phyloP scores from a whole-genome alignment of 2,329 filamentous ascomycete genomes.

The Orbilia oligospora region DNA sequence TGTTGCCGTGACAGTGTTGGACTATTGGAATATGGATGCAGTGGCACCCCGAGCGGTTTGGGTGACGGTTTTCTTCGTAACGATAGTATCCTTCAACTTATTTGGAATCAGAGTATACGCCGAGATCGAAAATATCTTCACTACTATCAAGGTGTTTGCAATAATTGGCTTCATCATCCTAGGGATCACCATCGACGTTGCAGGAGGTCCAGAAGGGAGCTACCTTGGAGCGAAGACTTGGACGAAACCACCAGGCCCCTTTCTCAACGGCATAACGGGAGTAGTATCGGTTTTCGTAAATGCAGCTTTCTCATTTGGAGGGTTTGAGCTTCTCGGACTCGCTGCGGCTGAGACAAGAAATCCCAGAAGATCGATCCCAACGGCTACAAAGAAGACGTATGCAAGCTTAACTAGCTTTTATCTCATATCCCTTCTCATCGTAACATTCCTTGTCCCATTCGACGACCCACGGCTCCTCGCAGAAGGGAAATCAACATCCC shows the following conservation, averaged over 20 bases:
- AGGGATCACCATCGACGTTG: slow-evolving; percentile 66
- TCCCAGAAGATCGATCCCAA: slow-evolving; percentile 70
- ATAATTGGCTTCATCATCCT: slow-evolving; percentile 74
- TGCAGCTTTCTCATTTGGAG: slow-evolving; percentile 73
- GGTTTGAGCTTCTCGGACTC: slow-evolving; percentile 72
- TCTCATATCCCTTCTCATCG: slow-evolving; percentile 68
- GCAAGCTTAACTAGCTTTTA: slow-evolving; percentile 71
- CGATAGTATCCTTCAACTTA: slow-evolving; percentile 71
- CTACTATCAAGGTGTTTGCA: slow-evolving; percentile 73
- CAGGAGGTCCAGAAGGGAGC: slow-evolving; percentile 67
- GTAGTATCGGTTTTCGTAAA: slow-evolving; percentile 73
- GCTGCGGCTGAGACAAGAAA: slow-evolving; percentile 71
- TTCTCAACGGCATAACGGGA: slow-evolving; percentile 69
- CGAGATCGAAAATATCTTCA: slow-evolving; percentile 74
- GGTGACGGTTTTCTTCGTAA: slow-evolving; percentile 73
- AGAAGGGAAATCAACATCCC: slow-evolving; percentile 66
- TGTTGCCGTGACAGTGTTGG: slow-evolving; percentile 72
- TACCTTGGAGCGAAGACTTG: slow-evolving; percentile 66
- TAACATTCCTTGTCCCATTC: slow-evolving; percentile 69
- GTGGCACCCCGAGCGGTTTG: slow-evolving; percentile 69
- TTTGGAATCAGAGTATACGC: slow-evolving; percentile 74
- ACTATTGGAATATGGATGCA: slow-evolving; percentile 70
- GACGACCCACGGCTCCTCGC: slow-evolving; percentile 67
- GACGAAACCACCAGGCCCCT: slow-evolving; percentile 68
- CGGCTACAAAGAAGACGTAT: slow-evolving; percentile 70